These are phyloP conservation scores for Pseudonitzschia pungens DNA, from an alignment of 108 stramenopile species.

Conservation along the genomic window DNA sequence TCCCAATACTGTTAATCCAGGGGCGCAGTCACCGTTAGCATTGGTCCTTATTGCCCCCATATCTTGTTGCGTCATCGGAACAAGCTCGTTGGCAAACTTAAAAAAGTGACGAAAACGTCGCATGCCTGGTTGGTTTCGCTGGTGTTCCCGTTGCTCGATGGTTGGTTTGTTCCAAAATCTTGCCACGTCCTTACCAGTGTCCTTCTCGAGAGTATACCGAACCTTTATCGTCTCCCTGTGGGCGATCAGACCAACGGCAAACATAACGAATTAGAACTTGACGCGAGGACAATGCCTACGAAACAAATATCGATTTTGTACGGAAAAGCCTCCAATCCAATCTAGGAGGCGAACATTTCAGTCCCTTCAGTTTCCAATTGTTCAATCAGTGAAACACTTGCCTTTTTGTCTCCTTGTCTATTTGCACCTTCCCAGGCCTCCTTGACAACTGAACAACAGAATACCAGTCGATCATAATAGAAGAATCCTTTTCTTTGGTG, in stretches of 20 bases:
- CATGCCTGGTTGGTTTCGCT: constrained; percentile 27
- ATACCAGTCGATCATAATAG: constrained; percentile 73
- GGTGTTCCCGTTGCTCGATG: constrained; percentile 14
- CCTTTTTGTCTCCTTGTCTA: constrained; percentile 61
- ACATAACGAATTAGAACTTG: background rate
- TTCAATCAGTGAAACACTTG: constrained; percentile 20
- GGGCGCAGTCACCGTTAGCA: constrained; percentile 41
- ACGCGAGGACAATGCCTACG: background rate
- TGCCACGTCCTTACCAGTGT: constrained; percentile 26
- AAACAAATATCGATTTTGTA: background rate
- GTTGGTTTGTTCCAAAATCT: constrained; percentile 16
- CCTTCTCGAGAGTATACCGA: constrained; percentile 14
- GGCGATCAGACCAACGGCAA: background rate
- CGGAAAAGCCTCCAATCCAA: too few species aligned
- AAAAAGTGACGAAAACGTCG: constrained; percentile 37
- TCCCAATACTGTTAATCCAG: constrained; percentile 53
- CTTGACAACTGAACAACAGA: constrained; percentile 49
- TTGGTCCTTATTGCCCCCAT: constrained; percentile 20
- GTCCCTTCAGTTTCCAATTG: background rate
- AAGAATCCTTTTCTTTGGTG: constrained; percentile 18
- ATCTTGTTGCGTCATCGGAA: constrained; percentile 33
- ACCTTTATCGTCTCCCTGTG: constrained; percentile 26
- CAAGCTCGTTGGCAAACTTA: constrained; percentile 36
- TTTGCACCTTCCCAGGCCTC: constrained; percentile 49
- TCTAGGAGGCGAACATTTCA: too few species aligned